Conservation (phyloP, 495 filamentous ascomycete genomes). For the Darksidea phi region DNA sequence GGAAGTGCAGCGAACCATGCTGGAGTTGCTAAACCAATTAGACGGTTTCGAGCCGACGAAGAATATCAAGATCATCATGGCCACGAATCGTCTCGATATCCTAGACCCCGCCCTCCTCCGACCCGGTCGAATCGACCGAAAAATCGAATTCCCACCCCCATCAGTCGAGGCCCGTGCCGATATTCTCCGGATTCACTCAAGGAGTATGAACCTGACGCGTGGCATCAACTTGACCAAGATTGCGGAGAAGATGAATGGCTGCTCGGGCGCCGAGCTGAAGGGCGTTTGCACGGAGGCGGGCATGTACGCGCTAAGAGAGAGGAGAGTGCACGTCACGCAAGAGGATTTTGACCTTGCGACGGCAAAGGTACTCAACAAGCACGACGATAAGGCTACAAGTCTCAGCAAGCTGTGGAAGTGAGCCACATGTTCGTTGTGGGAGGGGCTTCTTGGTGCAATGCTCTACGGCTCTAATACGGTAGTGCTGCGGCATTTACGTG, state of each 20-base stretch:
- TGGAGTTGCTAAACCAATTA: slow-evolving; percentile 96
- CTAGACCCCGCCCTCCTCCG: slow-evolving; percentile 91
- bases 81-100: slow-evolving; percentile 96
- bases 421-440: not conserved
- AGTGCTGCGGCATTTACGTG: too few relatives aligned
- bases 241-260: slow-evolving; percentile 99
- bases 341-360: slow-evolving; percentile 99
- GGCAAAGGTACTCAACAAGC: slow-evolving; percentile 99
- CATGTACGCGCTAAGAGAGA: slow-evolving; percentile 94
- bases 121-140: slow-evolving; percentile 94
- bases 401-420: slow-evolving; percentile 94
- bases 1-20: slow-evolving; percentile 99
- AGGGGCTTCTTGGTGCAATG: too few relatives aligned
- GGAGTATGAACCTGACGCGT: slow-evolving; percentile 96
- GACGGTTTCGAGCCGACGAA: slow-evolving; percentile 99
- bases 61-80: slow-evolving; percentile 99
- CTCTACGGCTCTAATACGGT: too few relatives aligned
- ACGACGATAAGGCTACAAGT: slow-evolving; percentile 95
- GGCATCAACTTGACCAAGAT: slow-evolving; percentile 98
- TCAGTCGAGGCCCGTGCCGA: slow-evolving; percentile 96
- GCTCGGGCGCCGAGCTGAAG: slow-evolving; percentile 94
- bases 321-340: slow-evolving; percentile 96
- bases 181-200: slow-evolving; percentile 93
- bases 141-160: slow-evolving; percentile 98
- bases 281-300: slow-evolving; percentile 95